Evolutionary conservation across 805 yeast genomes (phyloP), one percentile per base, ranked within the genome.

Genomic region (Blastobotrys terrestris): DNA sequence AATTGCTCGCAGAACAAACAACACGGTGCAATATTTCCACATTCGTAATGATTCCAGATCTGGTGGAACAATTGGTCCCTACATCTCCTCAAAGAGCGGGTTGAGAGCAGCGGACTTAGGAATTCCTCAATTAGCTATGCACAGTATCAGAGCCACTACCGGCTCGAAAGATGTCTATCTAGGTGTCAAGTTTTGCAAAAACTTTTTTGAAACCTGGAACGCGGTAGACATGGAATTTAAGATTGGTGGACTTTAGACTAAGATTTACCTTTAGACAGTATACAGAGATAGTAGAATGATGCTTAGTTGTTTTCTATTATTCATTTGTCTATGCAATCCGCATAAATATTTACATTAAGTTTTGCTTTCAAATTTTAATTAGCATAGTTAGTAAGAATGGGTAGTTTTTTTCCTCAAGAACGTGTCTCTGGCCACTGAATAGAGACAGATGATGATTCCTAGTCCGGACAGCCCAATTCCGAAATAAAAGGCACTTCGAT

Each of bases 11-110:
- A 61, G 67, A 46, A 82, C 85, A 55, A 84, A 74, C 48, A 87
- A 84, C 63, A 71, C 73, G 49, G 59, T 87, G 31, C 96, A 87
- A 68, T 80, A 81, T 67, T 87, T 87, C 80, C 94, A 87, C 63
- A 85, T 87, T 63, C 81, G 92, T 67, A 87, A 87, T 69, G 90
- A 83, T 64, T 79, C 87, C 3, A 78, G 91, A 63, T 83, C 90
- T 1, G 96, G 96, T 39, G 92, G 94, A 20, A 87, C 95, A 26
- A 87, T 87, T 65, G 96, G 96, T 0, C 95, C 80, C 67, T 60
- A 74, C 61, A 52, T 70, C 4, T 61, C 72, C 2, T 57, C 72
- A 2, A 53, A 61, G 18, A 70, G 68, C 63, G 80, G 81, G 6
- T 60, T 69, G 53, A 61, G 71, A 20, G 58, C 68, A 61, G 76